Base-by-base conservation (phyloP, 495 filamentous ascomycete genomes). In the Coniosporium apollinis region DNA sequence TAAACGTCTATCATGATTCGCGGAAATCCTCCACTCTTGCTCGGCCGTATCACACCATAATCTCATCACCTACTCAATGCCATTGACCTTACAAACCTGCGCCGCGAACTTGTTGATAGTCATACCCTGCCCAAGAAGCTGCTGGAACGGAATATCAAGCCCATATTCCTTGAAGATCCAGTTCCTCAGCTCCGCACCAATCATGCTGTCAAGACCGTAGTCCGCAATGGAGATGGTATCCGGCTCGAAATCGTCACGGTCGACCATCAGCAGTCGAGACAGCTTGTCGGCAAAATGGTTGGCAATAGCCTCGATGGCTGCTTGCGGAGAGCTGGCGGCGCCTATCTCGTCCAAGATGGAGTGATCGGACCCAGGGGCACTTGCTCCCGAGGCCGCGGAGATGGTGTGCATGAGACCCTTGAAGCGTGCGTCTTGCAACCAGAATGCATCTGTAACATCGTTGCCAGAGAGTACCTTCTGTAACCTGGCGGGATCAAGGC, bases 181-280 rank as follows among this genome's bases (percentile, higher is more conserved):
- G 11, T 48, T 63, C 14, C 62, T 38, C 31, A 68, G 36, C 48
- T 68, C 65, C 1, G 57, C 55, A 14, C 50, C 59, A 30, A 64
- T 53, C 64, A 67, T 59, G 41, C 52, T 59, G 39, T 69, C 62
- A 11, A 67, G 22, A 14, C 62, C 62, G 32, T 59, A 65, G 9
- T 30, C 33, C 3, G 50, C 54, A 19, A 67, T 39, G 0, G 54
- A 46, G 18, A 30, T 33, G 13, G 24, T 43, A 8, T 38, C 11
- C 11, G 29, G 19, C 10, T 48, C 47, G 21, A 52, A 32, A 8
- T 39, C n/a, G 7, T 50, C 43, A 3, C 19, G 10, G 1, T 11
- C 16, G 2, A 62, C 19, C 38, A 57, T 29, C 24, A 64, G 34
- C 13, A 62, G 46, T 22, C 50, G 37, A 3, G 51, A 25, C 17